Base-by-base conservation (phyloP, 345 rosid species). In the Capsella bursapastoris region DNA sequence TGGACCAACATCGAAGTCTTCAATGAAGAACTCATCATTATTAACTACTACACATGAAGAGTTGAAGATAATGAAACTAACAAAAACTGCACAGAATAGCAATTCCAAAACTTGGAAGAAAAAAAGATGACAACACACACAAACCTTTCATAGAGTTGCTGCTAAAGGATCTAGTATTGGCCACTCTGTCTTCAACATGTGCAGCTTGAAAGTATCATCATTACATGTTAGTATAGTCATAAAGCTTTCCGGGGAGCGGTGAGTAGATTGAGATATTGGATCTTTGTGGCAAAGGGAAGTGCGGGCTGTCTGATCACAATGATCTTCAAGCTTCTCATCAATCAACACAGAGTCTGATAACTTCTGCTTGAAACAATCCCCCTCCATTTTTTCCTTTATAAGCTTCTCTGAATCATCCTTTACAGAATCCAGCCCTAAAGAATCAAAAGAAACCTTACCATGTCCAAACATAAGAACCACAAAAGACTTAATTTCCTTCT, bases 121-220 rank as follows among this genome's bases (percentile, higher is more conserved):
- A 49, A 32, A 69, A 32, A 69, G 4, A 44, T 63, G 67, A 35
- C 50, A 73, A 74, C 3, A 44, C 15, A 50, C 35, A 81, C 85
- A 48, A 78, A 89, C 87, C 89, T 0, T 48, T 65, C 65, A 64
- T 18, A 47, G 79, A 77, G 16, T 69, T 79, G 82, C 56, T 65
- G 58, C 77, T 68, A 65, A 66, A 80, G 40, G 78, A 64, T 77
- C n/a, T n/a, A n/a, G n/a, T n/a, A n/a, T n/a, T n/a, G n/a, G n/a
- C n/a, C n/a, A n/a, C n/a, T n/a, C n/a, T n/a, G n/a, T n/a, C 78
- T 62, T 77, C 44, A 63, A 6, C 38, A 73, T 40, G 51, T 34
- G 43, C 16, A 56, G 47, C 66, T 63, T 16, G 64, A 47, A 51
- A 69, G 73, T 37, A 57, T 62, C 69, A 61, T 56, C 25, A 62